Percentiles rank a stretch among this genome's conserved stretches.
These are phyloP conservation scores for Saturnispora ahearnii DNA, from an alignment of 805 yeast species.

Conservation along the genomic window DNA sequence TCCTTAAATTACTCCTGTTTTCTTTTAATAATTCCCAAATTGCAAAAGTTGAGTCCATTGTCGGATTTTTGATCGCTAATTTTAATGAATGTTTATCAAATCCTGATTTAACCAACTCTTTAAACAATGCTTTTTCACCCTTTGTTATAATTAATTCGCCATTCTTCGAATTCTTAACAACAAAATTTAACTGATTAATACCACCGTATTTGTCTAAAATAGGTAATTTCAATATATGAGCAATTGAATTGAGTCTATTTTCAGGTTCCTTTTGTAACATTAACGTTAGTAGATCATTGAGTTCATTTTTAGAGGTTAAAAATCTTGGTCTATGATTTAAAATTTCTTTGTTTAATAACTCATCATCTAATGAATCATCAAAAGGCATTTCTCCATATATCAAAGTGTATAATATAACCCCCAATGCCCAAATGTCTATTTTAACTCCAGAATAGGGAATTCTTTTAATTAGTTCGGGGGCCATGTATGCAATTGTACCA, in stretches of 20 bases:
- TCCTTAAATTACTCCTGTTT: constrained; percentile 33
- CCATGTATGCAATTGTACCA: constrained; percentile 95
- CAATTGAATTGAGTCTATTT: constrained; percentile 45
- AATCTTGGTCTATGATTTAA: constrained; percentile 57
- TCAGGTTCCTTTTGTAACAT: constrained; percentile 61
- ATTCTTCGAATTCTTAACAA: constrained; percentile 28
- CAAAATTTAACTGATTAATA: constrained; percentile 30
- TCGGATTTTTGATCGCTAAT: constrained; percentile 45
- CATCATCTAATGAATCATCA: constrained; percentile 60
- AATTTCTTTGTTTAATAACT: constrained; percentile 51
- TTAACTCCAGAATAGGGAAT: constrained; percentile 70
- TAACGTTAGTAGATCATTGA: constrained; percentile 41
- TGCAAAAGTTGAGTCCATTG: constrained; percentile 67
- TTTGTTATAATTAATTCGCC: constrained; percentile 34
- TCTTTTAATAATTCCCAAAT: constrained; percentile 64
- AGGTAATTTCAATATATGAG: constrained; percentile 43
- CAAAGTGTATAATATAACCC: constrained; percentile 79
- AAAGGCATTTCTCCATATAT: constrained; percentile 86
- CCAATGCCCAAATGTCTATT: constrained; percentile 87
- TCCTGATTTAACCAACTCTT: constrained; percentile 50
- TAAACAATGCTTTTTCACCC: constrained; percentile 53
- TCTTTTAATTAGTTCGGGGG: constrained; percentile 75
- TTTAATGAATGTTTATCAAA: constrained; percentile 54
- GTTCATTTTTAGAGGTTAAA: constrained; percentile 22
- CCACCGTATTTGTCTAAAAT: constrained; percentile 41